Percentiles rank a stretch among this genome's conserved stretches.
These are phyloP conservation scores for Dactylellina sp. DNA, from an alignment of 2,329 filamentous ascomycete species.

Conservation along the genomic window DNA sequence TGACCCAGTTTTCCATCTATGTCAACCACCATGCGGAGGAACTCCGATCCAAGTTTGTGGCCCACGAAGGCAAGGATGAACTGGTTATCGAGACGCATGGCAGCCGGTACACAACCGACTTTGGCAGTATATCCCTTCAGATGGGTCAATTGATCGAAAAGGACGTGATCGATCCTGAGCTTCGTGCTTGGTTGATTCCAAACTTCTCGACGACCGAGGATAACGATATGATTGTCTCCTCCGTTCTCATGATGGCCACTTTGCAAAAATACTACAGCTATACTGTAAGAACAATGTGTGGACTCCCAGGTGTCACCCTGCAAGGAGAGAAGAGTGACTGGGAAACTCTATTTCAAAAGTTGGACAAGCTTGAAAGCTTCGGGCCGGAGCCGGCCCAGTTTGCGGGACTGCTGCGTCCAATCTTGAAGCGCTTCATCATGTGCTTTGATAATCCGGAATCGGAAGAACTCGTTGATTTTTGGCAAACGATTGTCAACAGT, in stretches of 20 bases:
- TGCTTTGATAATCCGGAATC: slow-evolving; percentile 65
- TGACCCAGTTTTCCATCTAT: slow-evolving; percentile 67
- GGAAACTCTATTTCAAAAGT: slow-evolving; percentile 63
- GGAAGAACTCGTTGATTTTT: slow-evolving; percentile 64
- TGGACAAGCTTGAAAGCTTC: slow-evolving; percentile 66
- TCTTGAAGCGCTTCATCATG: slow-evolving; percentile 66
- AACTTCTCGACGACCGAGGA: slow-evolving; percentile 68
- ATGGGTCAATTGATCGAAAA: slow-evolving; percentile 65
- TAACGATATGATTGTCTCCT: slow-evolving; percentile 65
- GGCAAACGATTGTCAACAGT: slow-evolving; percentile 63
- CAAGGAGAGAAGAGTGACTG: slow-evolving; percentile 68
- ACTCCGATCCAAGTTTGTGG: slow-evolving; percentile 65
- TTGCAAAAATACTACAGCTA: slow-evolving; percentile 68
- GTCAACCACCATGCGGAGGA: slow-evolving; percentile 67
- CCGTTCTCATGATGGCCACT: slow-evolving; percentile 68
- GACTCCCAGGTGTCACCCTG: slow-evolving; percentile 69
- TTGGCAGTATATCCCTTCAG: slow-evolving; percentile 61
- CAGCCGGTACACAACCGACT: slow-evolving; percentile 59
- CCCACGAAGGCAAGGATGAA: slow-evolving; percentile 65
- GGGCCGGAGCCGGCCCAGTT: slow-evolving; percentile 66
- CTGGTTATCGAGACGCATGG: slow-evolving; percentile 61
- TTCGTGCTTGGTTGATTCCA: slow-evolving; percentile 68
- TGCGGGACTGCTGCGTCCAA: slow-evolving; percentile 64
- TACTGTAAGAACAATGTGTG: too few species aligned
- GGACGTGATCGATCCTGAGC: slow-evolving; percentile 64